Evolutionary conservation across 352 stramenopile genomes (phyloP), one percentile per base, ranked within the genome.

Genomic region (Phytophthora ramorum): DNA sequence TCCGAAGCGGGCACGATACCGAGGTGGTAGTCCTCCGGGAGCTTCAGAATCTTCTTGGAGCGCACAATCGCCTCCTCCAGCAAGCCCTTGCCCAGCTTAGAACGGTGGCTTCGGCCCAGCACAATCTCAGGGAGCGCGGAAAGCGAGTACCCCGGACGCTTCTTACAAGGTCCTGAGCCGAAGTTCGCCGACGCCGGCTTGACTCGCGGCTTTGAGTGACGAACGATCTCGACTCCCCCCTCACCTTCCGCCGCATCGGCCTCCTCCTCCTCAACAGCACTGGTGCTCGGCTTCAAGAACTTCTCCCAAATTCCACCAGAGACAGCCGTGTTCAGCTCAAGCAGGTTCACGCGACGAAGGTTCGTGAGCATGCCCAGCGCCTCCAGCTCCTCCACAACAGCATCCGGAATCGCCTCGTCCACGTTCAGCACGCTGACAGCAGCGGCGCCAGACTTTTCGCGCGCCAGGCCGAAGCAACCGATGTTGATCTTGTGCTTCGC

Each of bases 1-100:
- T 99, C 98, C 7, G 95, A 99, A 40, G 96, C 98, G 35, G 98
- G 97, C 37, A 99, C 97, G 61, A 99, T 99, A 44, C 97, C 97
- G 12, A 98, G 73, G 20, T 92, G 81, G 78, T 99, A 99, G 69
- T 98, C 85, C 14, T 98, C 87, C 19, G 98, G 98, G 17, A 99
- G 76, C 53, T 90, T 83, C 17, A 99, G 78, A 52, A 99, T 84
- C 32, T 91, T 82, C 81, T 98, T 99, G 35, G 96, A 97, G 63
- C 98, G 93, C 22, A 96, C 77, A 67, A 99, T 99, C 17, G 97
- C 92, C 45, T 98, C 83, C 61, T 97, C 94, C 20, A 99, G 80
- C 51, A 98, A 83, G 26, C 93, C 88, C 77, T 99, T 99, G 63
- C 97, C 97, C 37, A 99, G 77, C 63, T 93, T 98, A n/a, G 96